Evolutionary conservation across 2,329 filamentous ascomycete species (phyloP).

Genomic region (Rhynchosporium graminicola): DNA sequence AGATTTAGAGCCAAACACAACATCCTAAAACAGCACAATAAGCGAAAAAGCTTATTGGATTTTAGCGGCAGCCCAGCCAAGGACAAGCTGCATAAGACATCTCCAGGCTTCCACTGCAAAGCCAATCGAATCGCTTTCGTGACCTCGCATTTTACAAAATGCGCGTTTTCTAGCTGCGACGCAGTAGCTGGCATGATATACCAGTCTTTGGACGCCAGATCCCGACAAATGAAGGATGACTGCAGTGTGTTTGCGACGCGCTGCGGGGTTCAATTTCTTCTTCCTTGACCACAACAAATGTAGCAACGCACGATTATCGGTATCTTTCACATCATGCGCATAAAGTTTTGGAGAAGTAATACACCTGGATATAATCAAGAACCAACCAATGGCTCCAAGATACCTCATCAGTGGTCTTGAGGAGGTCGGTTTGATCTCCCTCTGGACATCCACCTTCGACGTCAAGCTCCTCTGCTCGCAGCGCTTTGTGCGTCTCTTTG

Average conservation of each 20-base stretch:
- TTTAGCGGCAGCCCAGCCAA: neutral
- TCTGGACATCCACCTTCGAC: conserved; percentile 48
- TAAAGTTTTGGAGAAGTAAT: neutral
- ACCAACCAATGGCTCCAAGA: conserved; percentile 29
- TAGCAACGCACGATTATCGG: neutral
- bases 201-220: neutral
- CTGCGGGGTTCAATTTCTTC: neutral
- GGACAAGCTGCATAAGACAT: conserved; percentile 7
- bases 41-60: neutral
- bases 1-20: neutral
- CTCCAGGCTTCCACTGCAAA: conserved; percentile 19
- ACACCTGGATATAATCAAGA: neutral
- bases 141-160: conserved; percentile 16
- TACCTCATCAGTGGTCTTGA: conserved; percentile 33
- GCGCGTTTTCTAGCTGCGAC: neutral
- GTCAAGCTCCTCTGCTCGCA: conserved; percentile 59
- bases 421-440: conserved; percentile 50
- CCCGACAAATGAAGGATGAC: neutral
- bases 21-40: neutral
- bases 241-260: neutral
- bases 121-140: conserved; percentile 20
- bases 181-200: conserved; percentile 5
- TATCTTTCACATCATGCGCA: neutral
- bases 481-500: conserved; percentile 63
- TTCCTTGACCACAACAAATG: neutral